Percentiles rank a stretch among this genome's conserved stretches.
Evolutionary conservation across 225 moss, liverwort and hornwort genomes (phyloP).

Genomic region (Antitrichia curtipendula): DNA sequence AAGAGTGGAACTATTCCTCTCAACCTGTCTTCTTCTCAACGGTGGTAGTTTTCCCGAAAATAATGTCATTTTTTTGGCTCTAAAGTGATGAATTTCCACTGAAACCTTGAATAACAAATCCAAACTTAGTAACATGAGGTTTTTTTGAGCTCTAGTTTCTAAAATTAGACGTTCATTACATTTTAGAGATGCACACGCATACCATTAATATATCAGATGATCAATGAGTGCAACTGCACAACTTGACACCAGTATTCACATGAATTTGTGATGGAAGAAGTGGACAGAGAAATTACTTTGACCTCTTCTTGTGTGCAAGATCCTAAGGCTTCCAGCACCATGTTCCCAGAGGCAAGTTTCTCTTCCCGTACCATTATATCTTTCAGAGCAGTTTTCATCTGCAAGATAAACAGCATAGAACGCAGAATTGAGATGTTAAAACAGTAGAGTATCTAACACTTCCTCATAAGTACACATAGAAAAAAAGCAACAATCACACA

Average conservation of each 20-base stretch:
- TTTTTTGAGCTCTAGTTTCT: not conserved
- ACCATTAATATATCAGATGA: not conserved
- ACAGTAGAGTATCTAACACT: not conserved
- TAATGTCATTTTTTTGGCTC: not conserved
- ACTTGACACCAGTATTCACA: not conserved
- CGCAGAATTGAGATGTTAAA: not conserved
- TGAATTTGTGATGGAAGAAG: not conserved
- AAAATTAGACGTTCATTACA: not conserved
- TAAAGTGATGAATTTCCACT: not conserved
- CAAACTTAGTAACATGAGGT: not conserved
- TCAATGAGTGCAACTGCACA: not conserved
- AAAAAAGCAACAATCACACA: not conserved
- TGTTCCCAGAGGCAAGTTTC: conserved; percentile 17
- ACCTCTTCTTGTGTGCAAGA: conserved; percentile 23
- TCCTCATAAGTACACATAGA: not conserved
- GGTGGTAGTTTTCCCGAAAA: not conserved
- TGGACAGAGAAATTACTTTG: conserved; percentile 11
- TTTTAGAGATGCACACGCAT: not conserved
- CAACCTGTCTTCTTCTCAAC: not conserved
- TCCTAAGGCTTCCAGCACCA: conserved; percentile 26
- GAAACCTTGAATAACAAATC: not conserved
- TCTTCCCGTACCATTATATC: conserved; percentile 39
- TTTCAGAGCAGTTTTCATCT: conserved; percentile 48
- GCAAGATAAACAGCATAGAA: not conserved
- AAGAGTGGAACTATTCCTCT: not conserved